Percentiles rank a stretch among this genome's conserved stretches.
Evolutionary conservation across 192 early-diverging fungal genomes (phyloP).

Genomic region (Entomortierella lignicola): DNA sequence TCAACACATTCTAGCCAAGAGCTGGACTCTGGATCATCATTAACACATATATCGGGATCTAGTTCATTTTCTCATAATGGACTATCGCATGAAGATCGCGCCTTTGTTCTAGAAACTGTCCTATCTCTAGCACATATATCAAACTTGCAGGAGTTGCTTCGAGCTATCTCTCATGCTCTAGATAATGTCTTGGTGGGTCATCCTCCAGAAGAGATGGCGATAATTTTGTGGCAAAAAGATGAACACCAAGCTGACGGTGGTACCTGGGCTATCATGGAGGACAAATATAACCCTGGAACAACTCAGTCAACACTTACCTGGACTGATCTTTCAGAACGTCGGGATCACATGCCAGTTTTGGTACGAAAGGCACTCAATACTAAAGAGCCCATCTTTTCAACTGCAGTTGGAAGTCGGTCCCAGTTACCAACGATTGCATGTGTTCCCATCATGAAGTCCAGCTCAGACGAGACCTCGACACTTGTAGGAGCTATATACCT

Average conservation of each 20-base stretch:
- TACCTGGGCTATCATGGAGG: slow-evolving; percentile 48
- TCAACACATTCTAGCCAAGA: slow-evolving; percentile 29
- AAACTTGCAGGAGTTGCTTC: slow-evolving; percentile 34
- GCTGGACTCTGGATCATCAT: slow-evolving; percentile 6
- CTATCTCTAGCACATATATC: slow-evolving; percentile 21
- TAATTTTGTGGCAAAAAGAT: slow-evolving; percentile 52
- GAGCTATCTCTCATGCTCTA: slow-evolving; percentile 33
- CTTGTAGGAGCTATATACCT: slow-evolving; percentile 42
- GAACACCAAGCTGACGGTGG: slow-evolving; percentile 29
- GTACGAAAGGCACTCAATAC: slow-evolving; percentile 39
- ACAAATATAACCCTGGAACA: slow-evolving; percentile 39
- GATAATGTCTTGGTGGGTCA: slow-evolving; percentile 41
- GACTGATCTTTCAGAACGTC: slow-evolving; percentile 44
- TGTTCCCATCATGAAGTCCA: slow-evolving; percentile 32
- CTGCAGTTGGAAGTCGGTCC: slow-evolving; percentile 45
- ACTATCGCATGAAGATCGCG: slow-evolving; percentile 29
- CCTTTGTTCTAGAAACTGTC: slow-evolving; percentile 41
- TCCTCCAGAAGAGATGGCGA: slow-evolving; percentile 53
- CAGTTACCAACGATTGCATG: slow-evolving; percentile 50
- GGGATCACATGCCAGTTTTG: slow-evolving; percentile 52
- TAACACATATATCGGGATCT: slow-evolving; percentile 1
- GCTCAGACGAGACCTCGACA: slow-evolving; percentile 6
- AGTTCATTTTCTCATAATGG: background rate
- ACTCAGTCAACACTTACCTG: slow-evolving; percentile 33
- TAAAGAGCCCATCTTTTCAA: slow-evolving; percentile 44